These are phyloP conservation scores for Ophiosphaerella herpotricha DNA, from an alignment of 2,329 filamentous ascomycete genomes.

Conservation along the genomic window DNA sequence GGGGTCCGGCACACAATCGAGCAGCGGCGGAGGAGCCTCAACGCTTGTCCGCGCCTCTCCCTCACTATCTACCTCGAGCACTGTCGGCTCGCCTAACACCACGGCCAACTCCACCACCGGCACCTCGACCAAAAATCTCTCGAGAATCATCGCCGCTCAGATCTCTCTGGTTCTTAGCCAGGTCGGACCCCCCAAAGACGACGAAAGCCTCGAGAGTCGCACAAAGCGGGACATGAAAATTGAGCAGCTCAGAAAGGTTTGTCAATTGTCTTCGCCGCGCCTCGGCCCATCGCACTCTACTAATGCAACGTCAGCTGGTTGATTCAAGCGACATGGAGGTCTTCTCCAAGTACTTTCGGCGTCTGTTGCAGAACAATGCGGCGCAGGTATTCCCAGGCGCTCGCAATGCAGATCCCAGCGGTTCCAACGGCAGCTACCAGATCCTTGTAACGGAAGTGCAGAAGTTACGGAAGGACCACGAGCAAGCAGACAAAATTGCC, in stretches of 20 bases:
- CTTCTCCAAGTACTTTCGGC: slow-evolving; percentile 92
- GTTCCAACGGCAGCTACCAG: slow-evolving; percentile 80
- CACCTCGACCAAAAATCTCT: slow-evolving; percentile 59
- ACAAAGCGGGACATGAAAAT: slow-evolving; percentile 91
- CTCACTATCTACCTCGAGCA: slow-evolving; percentile 61
- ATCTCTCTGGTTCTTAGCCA: slow-evolving; percentile 87
- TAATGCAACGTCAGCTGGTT: slow-evolving; percentile 68
- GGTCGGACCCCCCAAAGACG: slow-evolving; percentile 79
- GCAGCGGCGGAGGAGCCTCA: slow-evolving; percentile 60
- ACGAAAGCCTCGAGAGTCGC: slow-evolving; percentile 85
- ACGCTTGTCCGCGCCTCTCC: slow-evolving; percentile 65
- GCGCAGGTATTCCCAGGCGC: slow-evolving; percentile 83
- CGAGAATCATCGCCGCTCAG: slow-evolving; percentile 94
- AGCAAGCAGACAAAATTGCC: slow-evolving; percentile 88
- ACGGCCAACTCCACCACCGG: slow-evolving; percentile 51
- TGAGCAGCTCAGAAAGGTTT: slow-evolving; percentile 89
- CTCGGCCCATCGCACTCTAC: slow-evolving; percentile 8
- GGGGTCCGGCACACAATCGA: slow-evolving; percentile 56
- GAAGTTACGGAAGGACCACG: slow-evolving; percentile 78
- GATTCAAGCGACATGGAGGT: slow-evolving; percentile 99
- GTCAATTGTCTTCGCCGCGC: slow-evolving; percentile 30
- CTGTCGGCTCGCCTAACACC: slow-evolving; percentile 58
- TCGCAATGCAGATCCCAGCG: slow-evolving; percentile 73
- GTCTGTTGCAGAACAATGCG: slow-evolving; percentile 89
- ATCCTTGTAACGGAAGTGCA: slow-evolving; percentile 82